Conservation (phyloP, 2,329 filamentous ascomycete species). For the Ophiosphaerella narmari region DNA sequence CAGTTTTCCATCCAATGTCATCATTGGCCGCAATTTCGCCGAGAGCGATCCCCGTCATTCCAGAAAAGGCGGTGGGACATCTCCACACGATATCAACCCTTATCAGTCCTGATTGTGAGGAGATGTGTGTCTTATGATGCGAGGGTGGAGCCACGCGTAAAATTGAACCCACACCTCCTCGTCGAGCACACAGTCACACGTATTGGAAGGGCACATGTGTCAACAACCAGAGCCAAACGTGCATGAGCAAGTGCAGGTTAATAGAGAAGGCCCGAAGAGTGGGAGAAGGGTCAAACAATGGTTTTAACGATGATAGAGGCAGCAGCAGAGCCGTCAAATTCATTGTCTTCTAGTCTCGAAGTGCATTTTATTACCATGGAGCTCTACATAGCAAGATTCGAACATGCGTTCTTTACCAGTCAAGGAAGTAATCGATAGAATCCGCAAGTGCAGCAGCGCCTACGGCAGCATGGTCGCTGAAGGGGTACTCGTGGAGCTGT, state of each 20-base stretch:
- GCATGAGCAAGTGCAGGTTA: too few species aligned
- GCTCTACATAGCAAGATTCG: background rate
- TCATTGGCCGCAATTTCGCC: slow-evolving; percentile 20
- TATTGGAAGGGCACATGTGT: too few species aligned
- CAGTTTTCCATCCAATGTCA: slow-evolving; percentile 24
- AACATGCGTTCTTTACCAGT: slow-evolving; percentile 20
- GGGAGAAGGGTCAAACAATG: too few species aligned
- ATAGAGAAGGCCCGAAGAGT: too few species aligned
- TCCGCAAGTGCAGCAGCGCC: slow-evolving; percentile 33
- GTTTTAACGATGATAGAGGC: too few species aligned
- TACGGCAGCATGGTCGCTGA: slow-evolving; percentile 39
- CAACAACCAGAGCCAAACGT: too few species aligned
- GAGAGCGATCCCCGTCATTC: slow-evolving; percentile 13
- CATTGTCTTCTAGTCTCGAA: background rate
- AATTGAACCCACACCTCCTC: too few species aligned
- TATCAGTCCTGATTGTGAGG: background rate
- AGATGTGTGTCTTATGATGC: too few species aligned
- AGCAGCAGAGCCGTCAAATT: background rate
- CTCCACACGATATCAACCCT: slow-evolving; percentile 2
- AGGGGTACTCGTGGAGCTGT: slow-evolving; percentile 34
- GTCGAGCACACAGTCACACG: background rate
- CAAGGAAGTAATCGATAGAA: slow-evolving; percentile 41
- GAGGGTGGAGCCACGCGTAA: too few species aligned
- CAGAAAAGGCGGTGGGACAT: slow-evolving; percentile 24
- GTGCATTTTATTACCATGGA: too few species aligned